Conservation (phyloP, 2,329 filamentous ascomycete genomes). For the Colletotrichum somersetense region DNA sequence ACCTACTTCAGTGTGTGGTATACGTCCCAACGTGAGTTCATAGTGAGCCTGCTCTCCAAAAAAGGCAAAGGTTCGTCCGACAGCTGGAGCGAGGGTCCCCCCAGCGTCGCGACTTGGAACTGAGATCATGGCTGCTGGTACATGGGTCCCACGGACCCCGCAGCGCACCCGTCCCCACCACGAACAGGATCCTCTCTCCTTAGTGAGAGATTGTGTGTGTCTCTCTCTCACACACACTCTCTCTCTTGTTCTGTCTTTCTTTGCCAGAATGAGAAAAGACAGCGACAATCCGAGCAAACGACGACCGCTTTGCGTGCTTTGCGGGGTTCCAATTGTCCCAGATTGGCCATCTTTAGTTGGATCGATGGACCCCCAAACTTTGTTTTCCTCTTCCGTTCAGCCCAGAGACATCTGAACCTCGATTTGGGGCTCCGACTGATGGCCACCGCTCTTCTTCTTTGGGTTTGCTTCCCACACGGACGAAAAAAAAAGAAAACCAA, state of each 20-base stretch:
- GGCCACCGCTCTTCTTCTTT: not conserved
- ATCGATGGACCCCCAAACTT: not conserved
- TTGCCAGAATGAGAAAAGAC: not conserved
- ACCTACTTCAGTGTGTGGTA: not conserved
- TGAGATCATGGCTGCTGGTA: constrained; percentile 39
- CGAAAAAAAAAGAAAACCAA: not conserved
- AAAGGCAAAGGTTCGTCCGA: constrained; percentile 35
- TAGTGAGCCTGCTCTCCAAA: not conserved
- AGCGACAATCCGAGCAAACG: constrained; percentile 8
- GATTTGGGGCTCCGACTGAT: constrained; percentile 19
- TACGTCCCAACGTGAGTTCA: not conserved
- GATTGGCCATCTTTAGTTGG: constrained; percentile 13
- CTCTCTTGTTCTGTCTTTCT: too few relatives aligned
- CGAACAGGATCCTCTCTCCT: not conserved
- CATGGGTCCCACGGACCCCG: constrained; percentile 21
- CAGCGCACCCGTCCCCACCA: not conserved
- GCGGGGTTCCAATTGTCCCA: not conserved
- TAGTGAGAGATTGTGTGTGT: not conserved
- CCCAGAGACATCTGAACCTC: constrained; percentile 28
- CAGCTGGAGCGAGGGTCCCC: constrained; percentile 36
- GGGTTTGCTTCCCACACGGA: not conserved
- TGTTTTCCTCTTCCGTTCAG: constrained; percentile 1
- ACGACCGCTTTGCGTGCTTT: not conserved
- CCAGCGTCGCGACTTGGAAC: constrained; percentile 27
- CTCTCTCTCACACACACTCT: too few relatives aligned